phyloP scores from a whole-genome alignment of 371 early-diverging fungal genomes.

The Mucor piriformis region DNA sequence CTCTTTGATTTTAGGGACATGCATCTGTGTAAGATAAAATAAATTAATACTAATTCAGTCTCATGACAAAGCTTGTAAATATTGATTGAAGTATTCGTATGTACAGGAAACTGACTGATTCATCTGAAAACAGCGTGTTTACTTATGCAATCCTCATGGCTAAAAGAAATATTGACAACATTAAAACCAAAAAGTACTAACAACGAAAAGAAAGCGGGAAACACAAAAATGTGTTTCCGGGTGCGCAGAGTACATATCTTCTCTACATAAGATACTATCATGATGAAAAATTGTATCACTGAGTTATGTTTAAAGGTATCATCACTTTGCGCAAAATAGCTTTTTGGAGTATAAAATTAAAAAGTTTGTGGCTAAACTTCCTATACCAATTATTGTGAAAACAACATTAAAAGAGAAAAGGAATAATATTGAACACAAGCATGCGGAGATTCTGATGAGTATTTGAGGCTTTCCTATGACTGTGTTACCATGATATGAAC shows the following conservation, averaged over 20 bases:
- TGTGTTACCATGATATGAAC: slow-evolving; percentile 6
- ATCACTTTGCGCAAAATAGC: no score
- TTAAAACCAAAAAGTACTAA: no score
- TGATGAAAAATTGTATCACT: background rate
- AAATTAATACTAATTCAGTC: background rate
- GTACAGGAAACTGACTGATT: background rate
- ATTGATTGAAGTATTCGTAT: background rate
- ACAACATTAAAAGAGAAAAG: background rate
- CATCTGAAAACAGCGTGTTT: background rate
- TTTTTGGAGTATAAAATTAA: no score
- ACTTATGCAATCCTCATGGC: background rate
- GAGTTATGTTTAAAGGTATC: background rate
- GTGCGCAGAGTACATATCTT: background rate
- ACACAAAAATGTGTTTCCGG: slow-evolving; percentile 2
- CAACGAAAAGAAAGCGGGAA: background rate
- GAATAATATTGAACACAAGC: background rate
- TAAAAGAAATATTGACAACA: background rate
- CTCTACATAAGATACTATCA: background rate
- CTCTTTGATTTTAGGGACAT: background rate
- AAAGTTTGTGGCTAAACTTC: no score
- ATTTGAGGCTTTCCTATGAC: background rate
- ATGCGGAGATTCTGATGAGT: background rate
- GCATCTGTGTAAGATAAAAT: background rate
- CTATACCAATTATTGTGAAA: no score
- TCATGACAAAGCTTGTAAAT: background rate